Percentiles rank a stretch among this genome's conserved stretches.
phyloP scores from a whole-genome alignment of 2,329 filamentous ascomycete species.

The Metarhizium guizhouense region DNA sequence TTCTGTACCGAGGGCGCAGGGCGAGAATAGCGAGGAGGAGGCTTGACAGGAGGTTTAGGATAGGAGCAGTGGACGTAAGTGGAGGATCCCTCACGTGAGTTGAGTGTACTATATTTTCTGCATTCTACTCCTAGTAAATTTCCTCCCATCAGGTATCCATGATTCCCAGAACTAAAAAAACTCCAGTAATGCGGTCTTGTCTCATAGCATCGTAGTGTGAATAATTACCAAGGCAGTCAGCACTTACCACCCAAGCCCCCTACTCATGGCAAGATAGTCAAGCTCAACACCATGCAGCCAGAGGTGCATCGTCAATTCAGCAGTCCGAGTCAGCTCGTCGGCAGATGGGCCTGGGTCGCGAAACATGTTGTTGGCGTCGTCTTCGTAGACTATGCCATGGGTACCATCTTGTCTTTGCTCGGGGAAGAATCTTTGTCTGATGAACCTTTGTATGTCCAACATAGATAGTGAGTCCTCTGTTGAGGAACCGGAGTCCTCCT shows the following conservation, averaged over 20 bases:
- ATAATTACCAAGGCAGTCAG: neutral
- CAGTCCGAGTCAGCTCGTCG: constrained; percentile 1
- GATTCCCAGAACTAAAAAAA: neutral
- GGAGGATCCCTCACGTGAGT: neutral
- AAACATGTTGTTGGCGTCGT: constrained; percentile 5
- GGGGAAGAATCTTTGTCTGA: constrained; percentile 5
- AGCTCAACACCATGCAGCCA: constrained; percentile 7
- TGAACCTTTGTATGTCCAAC: neutral
- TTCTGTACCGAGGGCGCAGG: neutral
- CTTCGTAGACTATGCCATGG: constrained; percentile 6
- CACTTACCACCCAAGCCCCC: neutral
- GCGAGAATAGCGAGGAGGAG: neutral
- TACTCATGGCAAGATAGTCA: constrained; percentile 4
- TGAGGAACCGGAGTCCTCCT: neutral
- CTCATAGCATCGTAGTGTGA: neutral
- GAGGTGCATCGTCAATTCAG: constrained; percentile 6
- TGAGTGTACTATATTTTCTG: neutral
- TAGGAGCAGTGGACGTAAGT: neutral
- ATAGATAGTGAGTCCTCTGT: neutral
- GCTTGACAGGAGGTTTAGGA: neutral
- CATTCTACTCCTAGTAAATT: neutral
- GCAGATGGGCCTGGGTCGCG: neutral
- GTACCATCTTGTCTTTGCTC: constrained; percentile 5
- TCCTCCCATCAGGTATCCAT: neutral
- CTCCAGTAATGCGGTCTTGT: neutral